Conservation (phyloP, 2,329 filamentous ascomycete genomes). For the Penicillium hesseltinei region DNA sequence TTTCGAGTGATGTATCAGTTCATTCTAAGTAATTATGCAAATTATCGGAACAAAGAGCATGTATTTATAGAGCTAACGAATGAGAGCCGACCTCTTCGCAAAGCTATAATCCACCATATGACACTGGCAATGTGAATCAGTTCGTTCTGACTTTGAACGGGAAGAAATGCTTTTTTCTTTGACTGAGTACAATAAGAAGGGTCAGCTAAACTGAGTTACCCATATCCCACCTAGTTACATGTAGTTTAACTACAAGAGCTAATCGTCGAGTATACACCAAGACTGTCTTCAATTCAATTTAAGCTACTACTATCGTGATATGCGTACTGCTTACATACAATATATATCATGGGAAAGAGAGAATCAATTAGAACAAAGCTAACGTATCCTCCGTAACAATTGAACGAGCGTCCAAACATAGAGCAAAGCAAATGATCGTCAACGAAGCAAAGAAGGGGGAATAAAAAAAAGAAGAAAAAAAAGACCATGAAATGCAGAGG, state of each 20-base stretch:
- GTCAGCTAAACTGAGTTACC: too few species aligned
- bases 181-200: too few species aligned
- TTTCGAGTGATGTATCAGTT: not conserved
- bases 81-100: not conserved
- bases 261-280: not conserved
- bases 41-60: not conserved
- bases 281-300: not conserved
- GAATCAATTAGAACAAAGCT: conserved; percentile 6
- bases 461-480: conserved; percentile 3
- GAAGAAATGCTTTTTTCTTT: too few species aligned
- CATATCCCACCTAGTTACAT: too few species aligned
- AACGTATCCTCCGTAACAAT: not conserved
- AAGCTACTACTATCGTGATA: not conserved
- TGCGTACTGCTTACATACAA: not conserved
- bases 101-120: not conserved
- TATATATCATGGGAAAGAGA: not conserved
- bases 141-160: too few species aligned
- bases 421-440: not conserved
- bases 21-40: not conserved
- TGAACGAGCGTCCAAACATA: not conserved
- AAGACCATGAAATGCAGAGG: conserved; percentile 2
- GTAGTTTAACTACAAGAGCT: not conserved
- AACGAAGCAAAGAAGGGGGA: not conserved
- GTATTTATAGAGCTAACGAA: not conserved
- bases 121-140: not conserved